These are phyloP conservation scores for Candida caryicola DNA, from an alignment of 805 yeast species.

Conservation along the genomic window DNA sequence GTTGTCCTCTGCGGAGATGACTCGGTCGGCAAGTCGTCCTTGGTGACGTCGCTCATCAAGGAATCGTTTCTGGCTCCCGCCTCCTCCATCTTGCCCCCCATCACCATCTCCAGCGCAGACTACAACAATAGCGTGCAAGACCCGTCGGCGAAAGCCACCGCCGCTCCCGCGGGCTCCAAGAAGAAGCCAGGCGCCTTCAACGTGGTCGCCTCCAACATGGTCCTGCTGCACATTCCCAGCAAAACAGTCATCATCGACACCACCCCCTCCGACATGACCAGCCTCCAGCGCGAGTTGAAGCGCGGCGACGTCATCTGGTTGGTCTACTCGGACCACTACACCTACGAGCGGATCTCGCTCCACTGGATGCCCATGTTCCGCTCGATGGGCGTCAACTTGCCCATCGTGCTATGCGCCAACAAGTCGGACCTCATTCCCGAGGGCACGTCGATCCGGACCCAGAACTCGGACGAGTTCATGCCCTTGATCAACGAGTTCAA, in stretches of 20 bases:
- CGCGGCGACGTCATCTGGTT: slow-evolving; percentile 90
- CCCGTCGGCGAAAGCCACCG: slow-evolving; percentile 5
- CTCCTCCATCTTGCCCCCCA: slow-evolving; percentile 77
- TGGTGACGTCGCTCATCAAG: slow-evolving; percentile 77
- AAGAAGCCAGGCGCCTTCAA: neutral
- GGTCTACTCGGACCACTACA: slow-evolving; percentile 91
- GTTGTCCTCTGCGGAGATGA: slow-evolving; percentile 95
- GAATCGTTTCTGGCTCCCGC: slow-evolving; percentile 64
- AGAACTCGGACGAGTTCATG: slow-evolving; percentile 71
- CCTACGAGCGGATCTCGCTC: slow-evolving; percentile 85
- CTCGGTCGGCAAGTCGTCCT: slow-evolving; percentile 79
- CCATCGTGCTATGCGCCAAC: slow-evolving; percentile 88
- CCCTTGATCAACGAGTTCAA: slow-evolving; percentile 87
- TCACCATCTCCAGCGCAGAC: slow-evolving; percentile 68
- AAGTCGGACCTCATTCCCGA: slow-evolving; percentile 54
- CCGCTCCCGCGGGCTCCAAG: neutral
- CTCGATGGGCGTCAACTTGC: slow-evolving; percentile 89
- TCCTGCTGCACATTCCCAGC: slow-evolving; percentile 34
- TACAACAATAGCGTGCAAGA: slow-evolving; percentile 45
- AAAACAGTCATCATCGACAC: slow-evolving; percentile 82
- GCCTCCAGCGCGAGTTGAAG: slow-evolving; percentile 69
- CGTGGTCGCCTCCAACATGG: neutral
- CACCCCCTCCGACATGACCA: slow-evolving; percentile 56
- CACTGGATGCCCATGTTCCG: slow-evolving; percentile 95
- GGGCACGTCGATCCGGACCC: slow-evolving; percentile 45